Base-by-base conservation (phyloP, 352 stramenopile genomes). In the Globisporangium spiculum region DNA sequence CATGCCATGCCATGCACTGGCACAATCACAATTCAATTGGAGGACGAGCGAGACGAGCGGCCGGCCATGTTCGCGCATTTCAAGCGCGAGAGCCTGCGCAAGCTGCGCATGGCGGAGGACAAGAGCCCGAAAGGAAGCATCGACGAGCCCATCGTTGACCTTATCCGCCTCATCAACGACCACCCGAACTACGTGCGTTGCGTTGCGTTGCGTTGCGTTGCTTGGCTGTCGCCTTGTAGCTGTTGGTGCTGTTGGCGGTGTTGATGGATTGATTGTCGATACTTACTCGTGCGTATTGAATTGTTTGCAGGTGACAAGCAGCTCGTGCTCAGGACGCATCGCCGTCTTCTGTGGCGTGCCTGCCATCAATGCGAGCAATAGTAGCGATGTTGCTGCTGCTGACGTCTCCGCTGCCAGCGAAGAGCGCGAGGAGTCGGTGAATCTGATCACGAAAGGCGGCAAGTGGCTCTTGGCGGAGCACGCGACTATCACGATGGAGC, bases 111-210 rank as follows among this genome's bases (percentile, higher is more conserved):
- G 67, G 81, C 87, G 67, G 85, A 93, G 66, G 89, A 97, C 74
- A 97, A 97, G 75, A 97, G 88, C 50, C 91, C 91, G 7, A 98
- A 98, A 66, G 93, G 91, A 5, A 94, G 80, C 67, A 88, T 98
- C 62, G 93, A 98, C 69, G 86, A 81, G 41, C 86, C 88, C 4
- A 96, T 98, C 60, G 81, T 93, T 22, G 89, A 96, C 44, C 82
- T 97, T 74, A 94, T 98, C 66, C 70, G 76, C 16, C 75, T 81
- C 7, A 92, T 98, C 64, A 98, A 98, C 72, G 73, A 77, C 22
- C 81, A 96, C 58, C 73, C 78, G 4, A 81, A 97, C 73, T 97
- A 94, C 63, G 88, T 95, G 67, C 67, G 84, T 75, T 22, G 34
- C 44, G 18, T 75, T 95, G 67, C 67, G 84, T 75, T 22, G 34